Evolutionary conservation across 768 basidiomycete species (phyloP), one percentile per base, ranked within the genome.

Genomic region (Austroboletus eburneus): DNA sequence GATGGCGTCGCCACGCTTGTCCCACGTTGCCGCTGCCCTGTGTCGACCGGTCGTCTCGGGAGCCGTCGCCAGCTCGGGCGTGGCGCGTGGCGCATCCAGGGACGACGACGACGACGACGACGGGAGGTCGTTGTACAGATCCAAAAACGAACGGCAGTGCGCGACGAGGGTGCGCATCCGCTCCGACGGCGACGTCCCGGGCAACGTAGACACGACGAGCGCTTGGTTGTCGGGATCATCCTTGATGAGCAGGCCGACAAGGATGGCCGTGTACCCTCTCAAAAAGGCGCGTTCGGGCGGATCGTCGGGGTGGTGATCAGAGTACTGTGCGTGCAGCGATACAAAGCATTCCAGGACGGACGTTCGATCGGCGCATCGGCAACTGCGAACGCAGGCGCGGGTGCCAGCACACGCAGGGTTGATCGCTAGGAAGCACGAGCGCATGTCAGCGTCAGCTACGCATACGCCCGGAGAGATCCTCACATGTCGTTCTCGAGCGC

Each of bases 211-310:
- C 17, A 71, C 43, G 39, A 75, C 55, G 5, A 64, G 45, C 13
- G 45, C 17, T 49, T 66, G 68, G 44, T 69, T 73, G n/a, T 47
- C 39, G 8, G 60, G 35, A 21, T 63, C 61, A 32, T 65, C 57
- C 32, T 64, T 63, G 42, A 72, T 67, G 30, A 79, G 65, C 5
- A 80, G 58, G 9, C 76, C 87, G 39, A 92, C 76, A 5, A 92
- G 75, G 7, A 91, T 78, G 0, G 89, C 80, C 4, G 87, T 75
- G 57, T 90, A 88, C 1, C 85, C 85, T 14, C 77, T 77, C 7
- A 91, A 72, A 52, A 87, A 81, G 12, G 72, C 70, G 29, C 67
- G 61, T 51, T 79, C 75, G 5, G 69, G 59, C 14, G 38, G 45
- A 47, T 54, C 52, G 14, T 52, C 55, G 49, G 50, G 41, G 39